Evolutionary conservation across 2,329 filamentous ascomycete species (phyloP), one percentile per base, ranked within the genome.

Genomic region (Lachnellula subtilissima): DNA sequence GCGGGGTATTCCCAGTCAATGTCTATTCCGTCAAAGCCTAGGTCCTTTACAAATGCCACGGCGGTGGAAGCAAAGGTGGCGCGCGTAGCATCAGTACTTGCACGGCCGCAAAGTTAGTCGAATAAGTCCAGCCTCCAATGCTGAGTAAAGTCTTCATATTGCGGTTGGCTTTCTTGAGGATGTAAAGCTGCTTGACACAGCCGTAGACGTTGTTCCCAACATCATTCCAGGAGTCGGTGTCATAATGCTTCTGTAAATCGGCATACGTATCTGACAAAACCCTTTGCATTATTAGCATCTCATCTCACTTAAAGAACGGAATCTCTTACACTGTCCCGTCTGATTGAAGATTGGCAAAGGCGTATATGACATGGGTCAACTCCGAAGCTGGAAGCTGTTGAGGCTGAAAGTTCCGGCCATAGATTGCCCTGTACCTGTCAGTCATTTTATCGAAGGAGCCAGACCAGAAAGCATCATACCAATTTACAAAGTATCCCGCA

Each of bases 61-160:
- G 89, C 83, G 3, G 80, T 82, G 47, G 79, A 73, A 5, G 90
- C 91, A 72, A 96, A 96, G 1, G 64, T 80, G 37, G 76, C 71
- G 15, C 90, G 81, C 15, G 82, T 84, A 2, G 76, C 72, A 0
- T 79, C 77, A 0, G 85, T 87, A 57, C 82, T 83, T 9, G 86
- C 83, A 86, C 85, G 1, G 76, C 75, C 0, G 88, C 77, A 68
- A 96, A 93, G 70, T 90, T 89, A 63, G 79, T 75, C 2, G 88
- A 91, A 72, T 91, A 94, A 0, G 88, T 91, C 88, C 88, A 95
- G 32, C 91, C 91, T 48, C 91, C 91, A 61, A 96, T 90, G 48
- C 84, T 89, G 4, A 96, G 79, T 22, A 95, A 76, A 1, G 87
- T 78, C 69, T 95, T 95, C 53, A 96, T 71, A 48, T 89, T 82